Evolutionary conservation across 805 yeast species (phyloP), one percentile per base, ranked within the genome.

Genomic region (Zygotorulaspora florentina): DNA sequence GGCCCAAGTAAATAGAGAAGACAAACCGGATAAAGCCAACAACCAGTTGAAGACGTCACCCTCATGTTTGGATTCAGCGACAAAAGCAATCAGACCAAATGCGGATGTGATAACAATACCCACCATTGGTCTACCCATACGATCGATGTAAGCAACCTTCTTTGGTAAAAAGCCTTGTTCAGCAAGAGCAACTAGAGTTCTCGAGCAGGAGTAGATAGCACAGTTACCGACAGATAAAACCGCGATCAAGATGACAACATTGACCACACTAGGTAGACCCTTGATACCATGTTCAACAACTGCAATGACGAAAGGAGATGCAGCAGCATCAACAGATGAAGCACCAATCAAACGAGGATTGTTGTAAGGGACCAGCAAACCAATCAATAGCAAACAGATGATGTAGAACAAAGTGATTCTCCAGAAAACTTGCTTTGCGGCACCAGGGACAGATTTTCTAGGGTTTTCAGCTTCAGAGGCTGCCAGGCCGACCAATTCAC

Each of bases 261-360:
- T 84, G 67, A 84, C 72, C 27, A 84, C 76, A 34, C 78, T 72
- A 23, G 87, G 87, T 40, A 82, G 65, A 35, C 82, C 88, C 27
- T 63, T 67, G 51, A 82, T 80, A 48, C 87, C 86, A 23, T 84
- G 85, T 40, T 74, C 71, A 28, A 64, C 69, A 46, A 83, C 77
- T 27, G 91, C 86, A 66, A 85, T 79, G 43, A 85, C 91, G 55
- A 85, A 85, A 12, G 93, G 91, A 12, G 90, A 84, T 10, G 88
- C 85, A 12, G 81, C 66, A 36, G 83, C 84, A 52, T 77, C 79
- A 42, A 74, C 79, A 39, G 71, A 74, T 39, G 74, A 62, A 26
- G 76, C 69, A 47, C 77, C 76, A 44, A 75, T 65, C 50, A 73
- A 65, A 49, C 77, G 64, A 8, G 61, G 51, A 45, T 74, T 74